These are phyloP conservation scores for Hypoxylon rickii DNA, from an alignment of 495 filamentous ascomycete genomes.

Conservation along the genomic window DNA sequence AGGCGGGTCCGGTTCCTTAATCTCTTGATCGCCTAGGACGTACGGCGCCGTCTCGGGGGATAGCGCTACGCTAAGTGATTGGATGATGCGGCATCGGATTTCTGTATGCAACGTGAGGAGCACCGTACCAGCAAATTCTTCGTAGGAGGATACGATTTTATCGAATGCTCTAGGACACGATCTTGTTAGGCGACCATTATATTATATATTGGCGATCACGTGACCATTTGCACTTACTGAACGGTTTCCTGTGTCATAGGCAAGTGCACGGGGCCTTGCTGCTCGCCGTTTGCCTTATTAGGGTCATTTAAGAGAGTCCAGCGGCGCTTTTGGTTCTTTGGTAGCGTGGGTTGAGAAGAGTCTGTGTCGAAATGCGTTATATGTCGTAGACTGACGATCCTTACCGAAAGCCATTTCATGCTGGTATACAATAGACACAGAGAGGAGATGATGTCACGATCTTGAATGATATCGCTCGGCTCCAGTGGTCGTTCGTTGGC, in stretches of 20 bases:
- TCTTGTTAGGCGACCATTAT: constrained; percentile 26
- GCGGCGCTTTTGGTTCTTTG: constrained; percentile 61
- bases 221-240: constrained; percentile 51
- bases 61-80: constrained; percentile 61
- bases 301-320: constrained; percentile 80
- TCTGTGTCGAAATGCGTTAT: constrained; percentile 64
- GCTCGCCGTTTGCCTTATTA: constrained; percentile 49
- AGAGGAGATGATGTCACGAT: constrained; percentile 80
- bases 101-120: constrained; percentile 87
- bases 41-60: constrained; percentile 65
- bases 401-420: constrained; percentile 95
- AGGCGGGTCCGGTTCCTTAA: constrained; percentile 76
- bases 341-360: constrained; percentile 52
- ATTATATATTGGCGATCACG: neutral
- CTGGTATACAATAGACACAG: constrained; percentile 91
- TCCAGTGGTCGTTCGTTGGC: constrained; percentile 68
- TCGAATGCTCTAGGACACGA: constrained; percentile 71
- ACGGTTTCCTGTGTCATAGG: constrained; percentile 89
- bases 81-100: constrained; percentile 78
- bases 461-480: constrained; percentile 81
- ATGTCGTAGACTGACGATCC: constrained; percentile 74
- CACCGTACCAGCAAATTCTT: constrained; percentile 72
- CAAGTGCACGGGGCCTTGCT: constrained; percentile 69
- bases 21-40: constrained; percentile 72
- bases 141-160: constrained; percentile 76